These are phyloP conservation scores for Exophiala calicioides DNA, from an alignment of 2,329 filamentous ascomycete species.

Conservation along the genomic window DNA sequence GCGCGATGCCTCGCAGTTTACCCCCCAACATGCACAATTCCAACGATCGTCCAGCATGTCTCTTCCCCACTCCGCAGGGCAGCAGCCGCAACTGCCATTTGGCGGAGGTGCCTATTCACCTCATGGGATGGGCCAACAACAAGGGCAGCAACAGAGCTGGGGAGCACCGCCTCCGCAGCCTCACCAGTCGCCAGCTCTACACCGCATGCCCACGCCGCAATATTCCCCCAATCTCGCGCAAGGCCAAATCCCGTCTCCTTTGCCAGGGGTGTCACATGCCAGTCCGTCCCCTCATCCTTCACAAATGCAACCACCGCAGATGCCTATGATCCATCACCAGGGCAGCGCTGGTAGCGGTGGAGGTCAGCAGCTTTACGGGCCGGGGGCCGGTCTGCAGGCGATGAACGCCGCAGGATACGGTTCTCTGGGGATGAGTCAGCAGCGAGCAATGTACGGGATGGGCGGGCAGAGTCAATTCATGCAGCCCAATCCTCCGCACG, in stretches of 20 bases:
- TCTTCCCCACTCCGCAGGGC: conserved; percentile 54
- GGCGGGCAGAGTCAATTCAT: conserved; percentile 28
- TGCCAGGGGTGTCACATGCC: conserved; percentile 23
- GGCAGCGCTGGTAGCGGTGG: conserved; percentile 22
- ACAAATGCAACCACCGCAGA: conserved; percentile 32
- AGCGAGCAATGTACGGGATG: conserved; percentile 28
- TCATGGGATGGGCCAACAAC: conserved; percentile 49
- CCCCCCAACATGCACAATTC: conserved; percentile 36
- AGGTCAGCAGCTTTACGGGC: conserved; percentile 29
- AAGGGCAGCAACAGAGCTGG: conserved; percentile 70
- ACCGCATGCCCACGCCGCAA: conserved; percentile 37
- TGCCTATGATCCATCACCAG: conserved; percentile 31
- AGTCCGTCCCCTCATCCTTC: conserved; percentile 30
- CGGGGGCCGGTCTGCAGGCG: conserved; percentile 31
- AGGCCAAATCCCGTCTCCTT: conserved; percentile 31
- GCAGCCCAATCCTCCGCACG: conserved; percentile 27
- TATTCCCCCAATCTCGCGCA: conserved; percentile 28
- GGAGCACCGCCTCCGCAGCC: conserved; percentile 64
- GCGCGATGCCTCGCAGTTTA: conserved; percentile 64
- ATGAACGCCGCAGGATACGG: conserved; percentile 29
- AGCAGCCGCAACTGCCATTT: conserved; percentile 54
- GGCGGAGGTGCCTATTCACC: conserved; percentile 55
- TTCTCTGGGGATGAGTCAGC: conserved; percentile 26
- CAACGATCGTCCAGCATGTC: conserved; percentile 54
- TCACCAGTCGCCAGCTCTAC: conserved; percentile 57